These are phyloP conservation scores for Thymus mandschuricus DNA, from an alignment of 257 asterid genomes.

Conservation along the genomic window DNA sequence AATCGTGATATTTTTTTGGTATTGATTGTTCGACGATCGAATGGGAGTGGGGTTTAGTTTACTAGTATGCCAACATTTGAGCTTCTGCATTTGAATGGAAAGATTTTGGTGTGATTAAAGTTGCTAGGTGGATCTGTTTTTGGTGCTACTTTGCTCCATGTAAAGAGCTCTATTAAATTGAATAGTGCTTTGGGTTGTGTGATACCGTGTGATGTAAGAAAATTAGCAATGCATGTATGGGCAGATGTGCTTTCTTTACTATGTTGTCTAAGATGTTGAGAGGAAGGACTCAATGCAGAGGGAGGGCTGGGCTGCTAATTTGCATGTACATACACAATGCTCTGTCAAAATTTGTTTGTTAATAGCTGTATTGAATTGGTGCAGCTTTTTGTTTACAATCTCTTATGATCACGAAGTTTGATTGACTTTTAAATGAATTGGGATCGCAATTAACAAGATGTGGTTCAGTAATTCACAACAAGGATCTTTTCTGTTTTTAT, in stretches of 20 bases:
- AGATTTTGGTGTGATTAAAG: not conserved
- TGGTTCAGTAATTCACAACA: not conserved
- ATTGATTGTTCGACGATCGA: too few relatives aligned
- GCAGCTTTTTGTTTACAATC: not conserved
- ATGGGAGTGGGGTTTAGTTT: not conserved
- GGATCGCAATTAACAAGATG: too few relatives aligned
- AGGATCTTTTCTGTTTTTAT: not conserved
- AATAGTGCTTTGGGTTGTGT: not conserved
- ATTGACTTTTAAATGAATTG: not conserved
- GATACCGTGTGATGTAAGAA: not conserved
- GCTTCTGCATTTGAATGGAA: constrained; percentile 1
- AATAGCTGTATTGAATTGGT: constrained; percentile 4
- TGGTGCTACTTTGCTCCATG: constrained; percentile 6
- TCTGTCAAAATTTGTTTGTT: not conserved
- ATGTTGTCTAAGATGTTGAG: not conserved
- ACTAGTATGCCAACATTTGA: constrained; percentile 10
- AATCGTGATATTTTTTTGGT: not conserved
- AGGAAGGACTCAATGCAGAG: constrained; percentile 4
- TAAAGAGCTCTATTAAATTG: not conserved
- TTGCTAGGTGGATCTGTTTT: constrained; percentile 9
- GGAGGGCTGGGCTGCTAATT: not conserved
- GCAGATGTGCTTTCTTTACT: not conserved
- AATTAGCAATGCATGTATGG: not conserved
- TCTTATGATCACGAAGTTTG: not conserved
- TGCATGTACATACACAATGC: not conserved